These are phyloP conservation scores for Sugiyamaella lignohabitans DNA, from an alignment of 805 yeast genomes.

Conservation along the genomic window DNA sequence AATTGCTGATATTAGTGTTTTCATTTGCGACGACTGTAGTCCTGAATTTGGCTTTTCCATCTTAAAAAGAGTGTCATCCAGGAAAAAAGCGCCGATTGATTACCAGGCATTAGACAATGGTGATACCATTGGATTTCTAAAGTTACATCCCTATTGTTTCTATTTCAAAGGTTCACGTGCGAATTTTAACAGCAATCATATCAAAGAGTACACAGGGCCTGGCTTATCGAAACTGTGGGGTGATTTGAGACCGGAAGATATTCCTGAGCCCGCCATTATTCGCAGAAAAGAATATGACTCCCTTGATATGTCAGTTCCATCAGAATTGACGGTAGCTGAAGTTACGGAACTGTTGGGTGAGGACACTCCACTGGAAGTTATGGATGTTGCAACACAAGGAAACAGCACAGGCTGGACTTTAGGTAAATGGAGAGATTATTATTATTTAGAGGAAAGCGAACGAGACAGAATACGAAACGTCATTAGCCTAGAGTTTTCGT, in stretches of 20 bases:
- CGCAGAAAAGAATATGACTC: constrained; percentile 29
- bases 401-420: constrained; percentile 54
- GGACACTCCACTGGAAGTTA: constrained; percentile 63
- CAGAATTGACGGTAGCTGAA: constrained; percentile 46
- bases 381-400: constrained; percentile 84
- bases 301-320: constrained; percentile 53
- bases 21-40: constrained; percentile 51
- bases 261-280: constrained; percentile 43
- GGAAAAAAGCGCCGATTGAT: constrained; percentile 56
- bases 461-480: constrained; percentile 73
- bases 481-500: constrained; percentile 71
- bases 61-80: constrained; percentile 45
- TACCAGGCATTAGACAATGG: constrained; percentile 72
- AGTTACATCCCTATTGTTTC: constrained; percentile 49
- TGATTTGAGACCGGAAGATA: constrained; percentile 23
- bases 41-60: constrained; percentile 44
- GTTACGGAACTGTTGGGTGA: constrained; percentile 57
- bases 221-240: constrained; percentile 37
- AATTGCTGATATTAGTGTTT: constrained; percentile 38
- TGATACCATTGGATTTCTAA: constrained; percentile 42
- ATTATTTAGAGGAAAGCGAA: constrained; percentile 36
- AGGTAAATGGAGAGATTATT: constrained; percentile 70
- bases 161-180: constrained; percentile 8
- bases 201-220: constrained; percentile 29
- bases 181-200: constrained; percentile 1